Base-by-base conservation (phyloP, 2,329 filamentous ascomycete species). In the Monosporascus ibericus region DNA sequence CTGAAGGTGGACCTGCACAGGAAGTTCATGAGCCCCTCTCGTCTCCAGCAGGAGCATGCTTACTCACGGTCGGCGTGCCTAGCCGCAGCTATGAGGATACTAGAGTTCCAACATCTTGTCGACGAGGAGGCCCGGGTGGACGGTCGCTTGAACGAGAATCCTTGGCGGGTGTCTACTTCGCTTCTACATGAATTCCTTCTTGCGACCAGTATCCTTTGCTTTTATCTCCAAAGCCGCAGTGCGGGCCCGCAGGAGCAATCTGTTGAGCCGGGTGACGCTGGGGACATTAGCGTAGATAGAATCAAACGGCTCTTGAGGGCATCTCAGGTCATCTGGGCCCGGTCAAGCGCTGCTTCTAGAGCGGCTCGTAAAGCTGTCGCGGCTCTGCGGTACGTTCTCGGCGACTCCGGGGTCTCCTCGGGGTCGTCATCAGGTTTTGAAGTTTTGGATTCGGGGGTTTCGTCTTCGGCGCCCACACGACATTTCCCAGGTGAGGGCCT, bases 181-280 rank as follows among this genome's bases (percentile, higher is more conserved):
- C 22, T 46, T 20, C 50, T 48, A n/a, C 36, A 49, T 18, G 48
- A 56, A 34, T 51, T 53, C 20, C 47, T 52, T 27, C 46, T 51
- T 1, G 54, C 51, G 14, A 53, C 52, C 11, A 47, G 46, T 38
- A 42, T 53, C 22, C 20, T 56, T 15, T 56, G 54, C 24, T 51
- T 75, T 7, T 75, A 75, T 51, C 54, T 78, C 1, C 66, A 71
- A 46, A 20, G 9, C 55, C 62, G 46, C 36, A 51, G 22, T n/a
- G 36, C 22, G 24, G 36, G 9, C 42, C 20, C 3, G n/a, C 8
- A 11, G 24, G 39, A 20, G 39, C 42, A 48, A 9, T 51, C 54
- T 27, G 36, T 20, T 34, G 49, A 44, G 15, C 22, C 36, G 8
- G 50, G 55, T 20, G 52, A 53, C 8, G 17, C 20, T n/a, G 39